Base-by-base conservation (phyloP, 768 basidiomycete genomes). In the Boletellus sp. region DNA sequence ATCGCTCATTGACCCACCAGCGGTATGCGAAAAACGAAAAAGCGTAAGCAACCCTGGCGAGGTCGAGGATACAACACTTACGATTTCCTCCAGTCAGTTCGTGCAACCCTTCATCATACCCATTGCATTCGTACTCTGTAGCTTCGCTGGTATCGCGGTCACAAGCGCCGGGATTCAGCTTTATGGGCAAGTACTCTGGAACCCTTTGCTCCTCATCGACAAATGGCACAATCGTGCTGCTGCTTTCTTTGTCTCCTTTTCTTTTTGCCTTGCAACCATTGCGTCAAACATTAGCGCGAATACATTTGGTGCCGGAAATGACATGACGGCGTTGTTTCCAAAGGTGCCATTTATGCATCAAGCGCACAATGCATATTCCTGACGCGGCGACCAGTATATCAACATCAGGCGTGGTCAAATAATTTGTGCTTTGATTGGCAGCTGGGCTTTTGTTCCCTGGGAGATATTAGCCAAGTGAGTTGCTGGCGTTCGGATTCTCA, bases 401-500 rank as follows among this genome's bases (percentile, higher is more conserved):
- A 59, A 64, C 13, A 68, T 66, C 35, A 66, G 54, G 37, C 61
- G 63, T 26, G 59, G 66, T 17, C 61, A 68, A 36, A 51, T 66
- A 13, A 54, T 68, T 5, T 63, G 65, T 43, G 57, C 66, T 16
- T 11, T 65, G 17, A 49, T 66, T 15, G 65, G 91, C 3, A 88
- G 89, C 2, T 94, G 92, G 92, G 81, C 77, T 0, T 72, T 91
- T 12, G 82, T 79, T 52, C 90, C 91, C 8, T 94, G 90, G 92
- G 80, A 90, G 63, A 91, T 94, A 45, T 71, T 94, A 31, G 74
- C 75, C 4, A 74, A 71, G 66, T 66, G 42, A 42, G 62, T 46
- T 28, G n/a, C 17, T 19, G 6, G 4, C 2, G 15, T 13, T 36
- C 16, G 26, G 20, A n/a, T 10, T 22, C 42, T 33, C n/a, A 31